Evolutionary conservation across 805 yeast genomes (phyloP), one percentile per base, ranked within the genome.

Genomic region (Kuraishia ogatae): DNA sequence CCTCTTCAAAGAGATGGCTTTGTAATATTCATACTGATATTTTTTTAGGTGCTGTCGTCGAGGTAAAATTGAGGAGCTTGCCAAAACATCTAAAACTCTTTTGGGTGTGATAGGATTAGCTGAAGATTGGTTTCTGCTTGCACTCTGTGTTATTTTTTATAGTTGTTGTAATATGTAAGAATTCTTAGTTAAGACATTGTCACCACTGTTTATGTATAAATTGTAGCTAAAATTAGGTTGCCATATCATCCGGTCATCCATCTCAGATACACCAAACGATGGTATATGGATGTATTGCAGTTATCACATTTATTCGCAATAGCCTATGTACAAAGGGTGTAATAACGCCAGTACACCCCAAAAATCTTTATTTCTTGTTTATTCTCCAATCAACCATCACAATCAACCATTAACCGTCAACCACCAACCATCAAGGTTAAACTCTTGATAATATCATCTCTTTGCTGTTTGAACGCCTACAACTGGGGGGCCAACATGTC

Each of bases 401-500:
- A n/a, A n/a, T n/a, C n/a, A n/a, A n/a, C n/a, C n/a, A n/a, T n/a
- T n/a, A n/a, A 28, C 11, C 7, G 35, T 15, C 43, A 35, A 15
- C 15, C 43, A 10, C 17, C 43, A 35, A 3, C 13, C 43, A 35
- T 35, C 17, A 15, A 8, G 43, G 4, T 11, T 26, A 26, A 5
- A 5, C 29, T 26, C 29, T 13, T 35, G 43, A 17, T 35, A 35
- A 35, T 15, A 7, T 15, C 43, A 35, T 53, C 10, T 11, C 26
- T 24, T 43, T 26, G 5, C 2, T 49, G 28, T 50, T n/a, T 26
- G 29, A 26, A 6, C n/a, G 1, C 11, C 58, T 63, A 68, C 50
- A 71, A 62, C 61, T 87, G 93, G 53, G 94, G 94, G 63, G 86
- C 91, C 73, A 87, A 72, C 81, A 85, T 80, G 56, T 87, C 93